Evolutionary conservation across 371 early-diverging fungal genomes (phyloP).

Genomic region (Mucor indicus): DNA sequence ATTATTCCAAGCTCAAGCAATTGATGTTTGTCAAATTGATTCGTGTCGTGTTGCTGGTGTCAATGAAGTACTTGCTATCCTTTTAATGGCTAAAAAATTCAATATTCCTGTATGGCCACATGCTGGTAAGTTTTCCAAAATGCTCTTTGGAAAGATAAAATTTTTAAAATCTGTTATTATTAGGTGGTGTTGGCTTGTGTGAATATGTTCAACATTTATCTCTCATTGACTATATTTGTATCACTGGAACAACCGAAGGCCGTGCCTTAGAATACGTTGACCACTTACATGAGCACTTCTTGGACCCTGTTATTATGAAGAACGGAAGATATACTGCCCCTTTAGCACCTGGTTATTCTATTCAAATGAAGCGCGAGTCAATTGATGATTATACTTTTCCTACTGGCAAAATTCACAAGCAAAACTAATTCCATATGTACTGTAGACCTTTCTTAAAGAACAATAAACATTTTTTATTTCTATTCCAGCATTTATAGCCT

Average conservation of each 20-base stretch:
- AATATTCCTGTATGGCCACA: conserved; percentile 51
- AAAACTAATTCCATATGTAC: too few species aligned
- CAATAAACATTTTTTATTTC: too few species aligned
- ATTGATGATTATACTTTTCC: conserved; percentile 50
- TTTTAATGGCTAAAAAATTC: conserved; percentile 51
- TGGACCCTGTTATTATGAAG: conserved; percentile 40
- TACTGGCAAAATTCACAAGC: conserved; percentile 31
- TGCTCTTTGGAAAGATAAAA: not conserved
- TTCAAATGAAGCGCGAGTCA: conserved; percentile 48
- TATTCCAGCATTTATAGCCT: too few species aligned
- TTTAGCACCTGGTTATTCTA: conserved; percentile 42
- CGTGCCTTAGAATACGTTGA: conserved; percentile 51
- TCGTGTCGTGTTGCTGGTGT: conserved; percentile 52
- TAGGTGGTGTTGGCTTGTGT: conserved; percentile 43
- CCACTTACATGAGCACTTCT: conserved; percentile 49
- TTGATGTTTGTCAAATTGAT: conserved; percentile 52
- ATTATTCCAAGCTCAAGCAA: conserved; percentile 50
- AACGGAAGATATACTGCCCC: conserved; percentile 41
- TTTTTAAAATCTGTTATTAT: not conserved
- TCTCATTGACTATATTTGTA: conserved; percentile 48
- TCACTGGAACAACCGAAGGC: conserved; percentile 41
- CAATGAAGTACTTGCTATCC: conserved; percentile 48
- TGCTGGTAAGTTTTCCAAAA: conserved; percentile 23
- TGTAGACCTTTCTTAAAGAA: too few species aligned
- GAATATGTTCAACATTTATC: conserved; percentile 53